Conservation (phyloP, 202 grass and related monocot genomes). For the Bolboschoenoplectus hybrid region DNA sequence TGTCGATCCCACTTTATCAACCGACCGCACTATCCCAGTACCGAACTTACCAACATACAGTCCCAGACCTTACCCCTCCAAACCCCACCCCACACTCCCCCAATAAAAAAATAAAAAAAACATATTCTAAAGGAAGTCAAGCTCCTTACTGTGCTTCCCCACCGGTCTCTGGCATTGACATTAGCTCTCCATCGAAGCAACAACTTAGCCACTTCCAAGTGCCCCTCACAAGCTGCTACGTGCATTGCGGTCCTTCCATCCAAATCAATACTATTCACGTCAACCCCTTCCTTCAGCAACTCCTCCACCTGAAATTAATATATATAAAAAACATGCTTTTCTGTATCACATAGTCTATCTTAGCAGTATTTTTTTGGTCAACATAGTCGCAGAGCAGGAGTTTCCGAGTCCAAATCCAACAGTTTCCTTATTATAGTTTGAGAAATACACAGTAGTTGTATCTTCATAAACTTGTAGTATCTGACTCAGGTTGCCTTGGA, state of each 20-base stretch:
- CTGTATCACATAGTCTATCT: not conserved
- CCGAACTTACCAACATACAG: not conserved
- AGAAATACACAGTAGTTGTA: not conserved
- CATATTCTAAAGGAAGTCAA: constrained; percentile 22
- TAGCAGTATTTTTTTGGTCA: not conserved
- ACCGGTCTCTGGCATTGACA: constrained; percentile 84
- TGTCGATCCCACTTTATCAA: not conserved
- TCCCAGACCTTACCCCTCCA: not conserved
- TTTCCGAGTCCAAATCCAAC: not conserved
- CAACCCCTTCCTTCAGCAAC: constrained; percentile 70
- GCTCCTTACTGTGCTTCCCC: constrained; percentile 82
- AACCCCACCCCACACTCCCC: not conserved
- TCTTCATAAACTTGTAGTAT: not conserved
- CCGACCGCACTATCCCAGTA: not conserved
- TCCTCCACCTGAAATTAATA: constrained; percentile 53
- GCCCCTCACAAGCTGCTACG: constrained; percentile 84
- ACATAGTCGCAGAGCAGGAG: not conserved
- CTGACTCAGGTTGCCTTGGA: not conserved
- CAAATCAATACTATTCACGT: constrained; percentile 96
- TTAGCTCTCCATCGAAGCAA: constrained; percentile 84
- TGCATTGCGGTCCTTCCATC: constrained; percentile 95
- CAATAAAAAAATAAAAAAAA: no score
- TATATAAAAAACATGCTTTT: not conserved
- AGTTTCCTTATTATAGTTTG: not conserved
- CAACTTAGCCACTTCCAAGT: constrained; percentile 68